Evolutionary conservation across 176 grass and related monocot species (phyloP), one percentile per base, ranked within the genome.

Genomic region (Oryza nivara): DNA sequence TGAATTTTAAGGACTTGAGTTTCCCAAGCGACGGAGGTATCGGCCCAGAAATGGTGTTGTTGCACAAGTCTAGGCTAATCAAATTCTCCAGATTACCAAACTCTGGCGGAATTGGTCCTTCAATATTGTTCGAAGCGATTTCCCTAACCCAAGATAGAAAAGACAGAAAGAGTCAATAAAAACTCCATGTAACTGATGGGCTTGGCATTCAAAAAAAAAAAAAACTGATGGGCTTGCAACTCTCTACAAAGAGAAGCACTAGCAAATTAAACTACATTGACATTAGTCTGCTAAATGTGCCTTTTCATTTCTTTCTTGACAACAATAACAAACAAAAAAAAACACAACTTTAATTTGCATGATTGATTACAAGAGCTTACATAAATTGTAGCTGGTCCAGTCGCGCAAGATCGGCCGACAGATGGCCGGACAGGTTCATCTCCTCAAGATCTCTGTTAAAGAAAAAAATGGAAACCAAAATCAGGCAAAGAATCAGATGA

Each of bases 41-140:
- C 44, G 10, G 75, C 51, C 94, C 94, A 0, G 94, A 94, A 8
- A 97, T 80, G 86, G 82, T 84, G 82, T 97, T 93, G 51, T 70
- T 88, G 81, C 43, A 93, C 72, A 97, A 81, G 75, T 97, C 91
- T 49, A 97, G 26, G 87, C 82, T 86, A 56, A 91, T 36, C 63
- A 93, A 84, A 75, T 82, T 96, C 45, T 36, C 73, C 77, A 96
- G 43, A 51, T 90, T 38, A 12, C 91, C 94, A n/a, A 90, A 61
- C 81, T 97, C 91, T 7, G 82, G 3, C 9, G 91, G 94, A 81
- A 94, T 94, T 15, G 75, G 74, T 44, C 94, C 94, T 34, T 92
- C 84, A 12, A 97, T 77, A 22, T 84, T 93, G 73, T 97, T 97
- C 19, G 54, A 30, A 41, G 25, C 25, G 63, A 96, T 43, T 35